Evolutionary conservation across 2,329 filamentous ascomycete species (phyloP), one percentile per base, ranked within the genome.

Genomic region (Phaeosphaeriaceae sp.): DNA sequence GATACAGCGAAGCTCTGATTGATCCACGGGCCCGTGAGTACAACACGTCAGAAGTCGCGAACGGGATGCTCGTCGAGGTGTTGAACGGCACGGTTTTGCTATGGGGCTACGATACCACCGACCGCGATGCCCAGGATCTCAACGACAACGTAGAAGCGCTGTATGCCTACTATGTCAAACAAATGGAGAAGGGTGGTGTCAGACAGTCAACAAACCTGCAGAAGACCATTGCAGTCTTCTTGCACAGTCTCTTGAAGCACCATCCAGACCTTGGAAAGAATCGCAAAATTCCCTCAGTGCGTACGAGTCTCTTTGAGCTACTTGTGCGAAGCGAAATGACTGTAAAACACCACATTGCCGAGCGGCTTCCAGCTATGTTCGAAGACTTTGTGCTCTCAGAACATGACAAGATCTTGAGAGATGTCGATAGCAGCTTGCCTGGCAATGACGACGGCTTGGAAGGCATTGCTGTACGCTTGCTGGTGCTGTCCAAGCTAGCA

Each of bases 351-450:
- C 86, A 85, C 58, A 86, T 97, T 53, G 89, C 90, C 0, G 82
- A 86, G 54, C 84, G 85, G 2, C 81, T 98, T 19, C 86, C 92
- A 0, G 81, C 82, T 6, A 83, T 99, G 24, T 99, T 99, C 74
- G 85, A 88, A 13, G 84, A 91, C 1, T 98, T 91, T 70, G 84
- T 93, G n/a, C 83, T 97, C 1, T 90, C 89, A 65, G 83, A 90
- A 47, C 95, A 99, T 67, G 91, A 96, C 56, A 86, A 88, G 6
- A 87, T 98, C 15, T 92, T 97, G 62, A 84, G 92, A 36, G 92
- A 98, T 71, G 85, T 99, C 13, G 81, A 96, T n/a, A 83, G 86
- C 19, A 91, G 84, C 65, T 82, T 99, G n/a, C 92, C 94, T 0
- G 84, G 83, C 2, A 88, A 96, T 62, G 81, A 85, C 4, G 86